Percentiles rank a stretch among this genome's conserved stretches.
These are phyloP conservation scores for Vigna nakashimae DNA, from an alignment of 306 rosid species.

Conservation along the genomic window DNA sequence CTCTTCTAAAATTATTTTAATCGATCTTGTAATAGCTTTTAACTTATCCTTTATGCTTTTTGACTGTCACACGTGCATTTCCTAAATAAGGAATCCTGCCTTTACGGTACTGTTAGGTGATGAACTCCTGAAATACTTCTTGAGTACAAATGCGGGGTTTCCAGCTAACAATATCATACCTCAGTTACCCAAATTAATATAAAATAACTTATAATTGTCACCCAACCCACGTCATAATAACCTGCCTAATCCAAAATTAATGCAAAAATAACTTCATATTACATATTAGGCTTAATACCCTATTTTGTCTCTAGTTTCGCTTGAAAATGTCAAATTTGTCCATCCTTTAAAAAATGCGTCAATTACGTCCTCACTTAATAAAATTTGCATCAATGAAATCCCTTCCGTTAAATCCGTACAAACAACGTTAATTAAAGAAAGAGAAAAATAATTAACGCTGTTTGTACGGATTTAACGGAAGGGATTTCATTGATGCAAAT, in stretches of 20 bases:
- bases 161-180: background rate
- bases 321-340: too few species aligned
- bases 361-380: too few species aligned
- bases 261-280: background rate
- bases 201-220: background rate
- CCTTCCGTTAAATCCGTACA: too few species aligned
- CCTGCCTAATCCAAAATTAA: background rate
- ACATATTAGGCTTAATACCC: too few species aligned
- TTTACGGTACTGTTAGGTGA: background rate
- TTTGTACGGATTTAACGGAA: too few species aligned
- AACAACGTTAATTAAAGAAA: too few species aligned
- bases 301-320: too few species aligned
- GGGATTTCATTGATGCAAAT: too few species aligned
- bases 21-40: constrained; percentile 34
- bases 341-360: too few species aligned
- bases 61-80: background rate
- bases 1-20: background rate
- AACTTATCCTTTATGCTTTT: constrained; percentile 21
- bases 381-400: too few species aligned
- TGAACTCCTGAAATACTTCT: background rate
- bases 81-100: constrained; percentile 7
- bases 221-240: background rate
- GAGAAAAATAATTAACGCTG: too few species aligned
- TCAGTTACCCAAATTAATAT: background rate
- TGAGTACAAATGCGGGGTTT: background rate